Percentiles rank a stretch among this genome's conserved stretches.
Conservation (phyloP, 2,329 filamentous ascomycete species). For the Bipolaris gigantea region DNA sequence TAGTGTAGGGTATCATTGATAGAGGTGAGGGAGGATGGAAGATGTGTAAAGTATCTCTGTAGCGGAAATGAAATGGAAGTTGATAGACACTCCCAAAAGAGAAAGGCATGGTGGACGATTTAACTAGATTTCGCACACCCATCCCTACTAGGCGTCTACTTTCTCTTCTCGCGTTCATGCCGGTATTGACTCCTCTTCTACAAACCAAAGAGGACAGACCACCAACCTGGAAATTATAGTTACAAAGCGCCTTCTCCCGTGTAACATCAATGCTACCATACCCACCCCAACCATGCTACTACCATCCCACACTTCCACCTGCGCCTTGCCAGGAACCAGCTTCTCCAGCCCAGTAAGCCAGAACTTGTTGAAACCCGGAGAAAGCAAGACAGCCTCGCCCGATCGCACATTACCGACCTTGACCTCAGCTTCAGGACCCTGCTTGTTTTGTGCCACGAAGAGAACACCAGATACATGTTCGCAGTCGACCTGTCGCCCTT, state of each 20-base stretch:
- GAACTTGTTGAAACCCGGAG: constrained; percentile 26
- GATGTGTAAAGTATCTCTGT: too few species aligned
- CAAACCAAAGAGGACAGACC: not conserved
- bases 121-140: too few species aligned
- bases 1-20: not conserved
- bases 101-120: not conserved
- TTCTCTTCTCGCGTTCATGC: not conserved
- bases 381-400: constrained; percentile 9
- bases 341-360: constrained; percentile 19
- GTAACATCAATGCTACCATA: constrained; percentile 16
- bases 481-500: constrained; percentile 27
- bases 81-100: not conserved
- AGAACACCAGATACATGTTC: constrained; percentile 26
- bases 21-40: not conserved
- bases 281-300: constrained; percentile 25
- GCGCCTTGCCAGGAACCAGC: constrained; percentile 25
- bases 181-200: too few species aligned
- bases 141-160: too few species aligned
- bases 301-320: constrained; percentile 31
- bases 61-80: not conserved
- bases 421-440: constrained; percentile 25
- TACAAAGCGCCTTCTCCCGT: constrained; percentile 10
- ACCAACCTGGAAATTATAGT: constrained; percentile 20
- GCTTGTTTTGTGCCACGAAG: constrained; percentile 17
- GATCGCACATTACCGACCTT: constrained; percentile 25